Percentiles rank a stretch among this genome's conserved stretches.
phyloP scores from a whole-genome alignment of 345 rosid genomes.

The Cardamine resedifolia region DNA sequence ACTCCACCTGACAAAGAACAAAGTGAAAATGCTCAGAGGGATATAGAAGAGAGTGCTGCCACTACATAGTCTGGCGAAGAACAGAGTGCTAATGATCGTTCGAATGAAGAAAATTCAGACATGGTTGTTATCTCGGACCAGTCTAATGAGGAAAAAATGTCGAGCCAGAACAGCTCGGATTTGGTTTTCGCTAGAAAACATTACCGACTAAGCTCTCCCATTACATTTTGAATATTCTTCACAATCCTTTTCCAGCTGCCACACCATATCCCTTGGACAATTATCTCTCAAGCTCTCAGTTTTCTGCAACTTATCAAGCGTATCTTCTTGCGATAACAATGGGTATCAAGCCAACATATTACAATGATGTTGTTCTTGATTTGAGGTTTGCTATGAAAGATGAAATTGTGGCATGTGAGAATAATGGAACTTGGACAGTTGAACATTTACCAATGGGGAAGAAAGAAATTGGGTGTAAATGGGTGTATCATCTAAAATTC shows the following conservation, averaged over 20 bases:
- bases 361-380: neutral
- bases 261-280: neutral
- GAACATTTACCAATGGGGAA: neutral
- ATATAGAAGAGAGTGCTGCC: too few species aligned
- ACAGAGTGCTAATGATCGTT: too few species aligned
- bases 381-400: neutral
- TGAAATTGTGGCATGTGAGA: neutral
- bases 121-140: too few species aligned
- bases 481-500: neutral
- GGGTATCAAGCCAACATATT: fast-evolving
- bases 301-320: neutral
- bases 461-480: neutral
- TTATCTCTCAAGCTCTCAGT: neutral
- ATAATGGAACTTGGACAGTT: neutral
- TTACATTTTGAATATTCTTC: fast-evolving
- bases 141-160: too few species aligned
- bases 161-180: too few species aligned
- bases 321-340: neutral
- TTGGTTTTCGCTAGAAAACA: too few species aligned
- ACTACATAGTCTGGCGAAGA: too few species aligned
- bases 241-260: fast-evolving
- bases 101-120: too few species aligned
- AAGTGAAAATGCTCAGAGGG: too few species aligned
- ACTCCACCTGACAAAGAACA: too few species aligned
- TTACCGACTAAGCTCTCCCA: too few species aligned